Percentiles rank a stretch among this genome's conserved stretches.
phyloP scores from a whole-genome alignment of 805 yeast species.

The Candida argentea region DNA sequence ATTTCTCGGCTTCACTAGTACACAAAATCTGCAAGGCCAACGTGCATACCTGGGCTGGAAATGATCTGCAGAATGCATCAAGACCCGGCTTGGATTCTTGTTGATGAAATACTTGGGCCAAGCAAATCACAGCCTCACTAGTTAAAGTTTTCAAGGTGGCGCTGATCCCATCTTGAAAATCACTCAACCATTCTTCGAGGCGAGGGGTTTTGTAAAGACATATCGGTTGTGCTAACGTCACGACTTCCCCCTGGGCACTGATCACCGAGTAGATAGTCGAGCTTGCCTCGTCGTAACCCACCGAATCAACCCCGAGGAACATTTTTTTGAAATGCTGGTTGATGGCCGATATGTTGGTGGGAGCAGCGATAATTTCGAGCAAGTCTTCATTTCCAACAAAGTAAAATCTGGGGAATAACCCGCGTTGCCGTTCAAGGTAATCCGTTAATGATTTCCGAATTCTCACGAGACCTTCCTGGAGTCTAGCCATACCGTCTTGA shows the following conservation, averaged over 20 bases:
- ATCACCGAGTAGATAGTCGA: constrained; percentile 34
- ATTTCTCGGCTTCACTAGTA: constrained; percentile 34
- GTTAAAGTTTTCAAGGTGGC: constrained; percentile 33
- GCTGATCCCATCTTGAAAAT: constrained; percentile 46
- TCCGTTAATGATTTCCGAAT: constrained; percentile 62
- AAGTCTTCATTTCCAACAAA: constrained; percentile 89
- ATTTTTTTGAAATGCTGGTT: constrained; percentile 58
- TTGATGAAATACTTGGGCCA: constrained; percentile 1
- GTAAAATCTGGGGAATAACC: constrained; percentile 67
- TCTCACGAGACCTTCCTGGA: constrained; percentile 44
- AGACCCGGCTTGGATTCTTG: constrained; percentile 1
- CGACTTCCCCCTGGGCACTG: constrained; percentile 59
- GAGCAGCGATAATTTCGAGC: constrained; percentile 68
- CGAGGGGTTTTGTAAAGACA: constrained; percentile 29
- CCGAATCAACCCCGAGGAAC: constrained; percentile 52
- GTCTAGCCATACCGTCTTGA: constrained; percentile 34
- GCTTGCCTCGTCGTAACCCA: constrained; percentile 25
- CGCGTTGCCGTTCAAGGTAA: constrained; percentile 73
- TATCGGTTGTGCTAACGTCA: constrained; percentile 35
- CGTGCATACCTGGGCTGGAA: constrained; percentile 48
- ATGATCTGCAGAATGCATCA: constrained; percentile 23
- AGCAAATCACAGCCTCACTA: constrained; percentile 15
- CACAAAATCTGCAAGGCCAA: constrained; percentile 49
- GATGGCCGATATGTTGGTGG: constrained; percentile 33
- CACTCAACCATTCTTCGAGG: constrained; percentile 52